These are phyloP conservation scores for Puccinia horiana DNA, from an alignment of 1,284 basidiomycete species.

Conservation along the genomic window DNA sequence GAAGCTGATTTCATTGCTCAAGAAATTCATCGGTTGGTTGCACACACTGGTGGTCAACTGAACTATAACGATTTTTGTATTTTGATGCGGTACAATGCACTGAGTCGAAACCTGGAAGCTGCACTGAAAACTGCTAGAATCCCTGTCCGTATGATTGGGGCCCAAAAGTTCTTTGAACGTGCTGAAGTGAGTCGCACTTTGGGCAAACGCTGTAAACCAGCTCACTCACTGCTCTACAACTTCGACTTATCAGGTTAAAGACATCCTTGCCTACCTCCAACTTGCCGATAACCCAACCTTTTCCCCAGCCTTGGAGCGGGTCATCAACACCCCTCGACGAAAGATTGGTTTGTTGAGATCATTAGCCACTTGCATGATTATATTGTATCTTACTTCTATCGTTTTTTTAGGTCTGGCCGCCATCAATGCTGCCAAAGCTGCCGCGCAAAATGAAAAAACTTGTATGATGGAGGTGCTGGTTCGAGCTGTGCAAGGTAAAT, in stretches of 20 bases:
- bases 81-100: constrained; percentile 78
- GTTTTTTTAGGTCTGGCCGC: constrained; percentile 57
- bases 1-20: constrained; percentile 74
- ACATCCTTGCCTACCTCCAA: constrained; percentile 82
- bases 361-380: background rate
- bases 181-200: constrained; percentile 64
- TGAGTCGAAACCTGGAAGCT: constrained; percentile 76
- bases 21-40: constrained; percentile 77
- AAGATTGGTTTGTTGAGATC: constrained; percentile 71
- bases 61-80: constrained; percentile 76
- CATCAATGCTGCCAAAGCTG: constrained; percentile 65
- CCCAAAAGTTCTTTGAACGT: constrained; percentile 84
- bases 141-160: constrained; percentile 74
- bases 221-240: background rate
- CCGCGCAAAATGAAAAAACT: constrained; percentile 64
- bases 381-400: constrained; percentile 1
- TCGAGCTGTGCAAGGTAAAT: constrained; percentile 66
- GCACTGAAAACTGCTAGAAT: constrained; percentile 76
- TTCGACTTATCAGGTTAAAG: constrained; percentile 67
- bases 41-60: constrained; percentile 72
- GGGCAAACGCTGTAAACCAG: background rate
- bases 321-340: constrained; percentile 74
- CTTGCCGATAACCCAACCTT: constrained; percentile 79
- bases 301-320: constrained; percentile 73
- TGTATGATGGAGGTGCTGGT: constrained; percentile 69